phyloP scores from a whole-genome alignment of 2,329 filamentous ascomycete species.

The Hymenoscyphus fraxineus region DNA sequence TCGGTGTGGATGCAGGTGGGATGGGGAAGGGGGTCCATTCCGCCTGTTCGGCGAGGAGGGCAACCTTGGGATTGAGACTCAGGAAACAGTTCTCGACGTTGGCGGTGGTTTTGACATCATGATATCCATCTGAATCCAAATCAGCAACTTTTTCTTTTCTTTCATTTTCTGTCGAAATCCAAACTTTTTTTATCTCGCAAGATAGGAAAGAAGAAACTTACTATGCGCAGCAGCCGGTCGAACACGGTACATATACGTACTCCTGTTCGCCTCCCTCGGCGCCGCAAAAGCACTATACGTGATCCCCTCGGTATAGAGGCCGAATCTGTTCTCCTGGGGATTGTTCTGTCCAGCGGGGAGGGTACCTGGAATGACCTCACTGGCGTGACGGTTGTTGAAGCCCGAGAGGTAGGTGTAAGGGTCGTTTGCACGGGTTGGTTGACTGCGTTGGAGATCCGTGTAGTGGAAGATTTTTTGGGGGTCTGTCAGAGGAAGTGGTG shows the following conservation, averaged over 20 bases:
- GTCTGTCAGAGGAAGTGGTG: slow-evolving; percentile 30
- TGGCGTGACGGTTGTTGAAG: slow-evolving; percentile 47
- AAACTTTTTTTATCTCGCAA: not conserved
- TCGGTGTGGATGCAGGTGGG: slow-evolving; percentile 40
- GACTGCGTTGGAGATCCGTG: slow-evolving; percentile 56
- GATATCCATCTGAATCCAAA: slow-evolving; percentile 46
- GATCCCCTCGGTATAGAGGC: slow-evolving; percentile 44
- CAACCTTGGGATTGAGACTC: slow-evolving; percentile 43
- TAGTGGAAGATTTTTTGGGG: slow-evolving; percentile 52
- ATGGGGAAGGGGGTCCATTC: slow-evolving; percentile 44
- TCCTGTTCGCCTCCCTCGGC: slow-evolving; percentile 40
- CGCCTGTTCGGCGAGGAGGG: slow-evolving; percentile 43
- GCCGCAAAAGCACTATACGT: slow-evolving; percentile 43
- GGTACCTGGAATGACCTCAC: slow-evolving; percentile 42
- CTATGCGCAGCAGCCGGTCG: slow-evolving; percentile 42
- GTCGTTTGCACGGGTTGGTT: slow-evolving; percentile 49
- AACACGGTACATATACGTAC: slow-evolving; percentile 43
- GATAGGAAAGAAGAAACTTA: slow-evolving; percentile 27
- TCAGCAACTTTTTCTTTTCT: not conserved
- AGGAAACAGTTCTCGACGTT: slow-evolving; percentile 68
- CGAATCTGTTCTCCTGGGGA: slow-evolving; percentile 41
- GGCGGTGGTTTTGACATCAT: slow-evolving; percentile 47
- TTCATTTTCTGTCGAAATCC: too few relatives aligned
- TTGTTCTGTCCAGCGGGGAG: slow-evolving; percentile 41
- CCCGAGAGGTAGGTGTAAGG: slow-evolving; percentile 54